A percentile compares a stretch with the other conserved stretches of the same genome.
These are phyloP conservation scores for Phytophthora pluvialis DNA, from an alignment of 352 stramenopile species.

Conservation along the genomic window DNA sequence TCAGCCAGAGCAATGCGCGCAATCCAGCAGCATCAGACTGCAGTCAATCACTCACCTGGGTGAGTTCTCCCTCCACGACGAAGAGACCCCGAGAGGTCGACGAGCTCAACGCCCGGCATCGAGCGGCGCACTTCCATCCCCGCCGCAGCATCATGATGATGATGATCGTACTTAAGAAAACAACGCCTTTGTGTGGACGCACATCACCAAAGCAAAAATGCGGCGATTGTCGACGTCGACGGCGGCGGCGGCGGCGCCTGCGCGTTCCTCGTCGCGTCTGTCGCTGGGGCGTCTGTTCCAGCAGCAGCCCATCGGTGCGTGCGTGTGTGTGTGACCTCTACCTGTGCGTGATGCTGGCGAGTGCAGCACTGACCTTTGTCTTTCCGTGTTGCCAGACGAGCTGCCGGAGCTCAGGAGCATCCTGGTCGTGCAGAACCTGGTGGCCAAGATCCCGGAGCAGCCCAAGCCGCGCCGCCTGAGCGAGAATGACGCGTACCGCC, in stretches of 20 bases:
- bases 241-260: conserved; percentile 19
- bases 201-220: conserved; percentile 28
- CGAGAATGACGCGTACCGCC: conserved; percentile 28
- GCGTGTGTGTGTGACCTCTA: neutral
- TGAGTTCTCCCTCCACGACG: conserved; percentile 43
- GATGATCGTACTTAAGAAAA: conserved; percentile 29
- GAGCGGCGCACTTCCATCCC: no score
- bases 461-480: conserved; percentile 26
- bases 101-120: conserved; percentile 24
- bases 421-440: conserved; percentile 53
- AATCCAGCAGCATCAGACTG: neutral
- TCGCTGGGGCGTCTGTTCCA: conserved; percentile 44
- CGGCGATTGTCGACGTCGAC: conserved; percentile 39
- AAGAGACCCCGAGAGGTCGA: conserved; percentile 20
- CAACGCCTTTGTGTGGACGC: conserved; percentile 18
- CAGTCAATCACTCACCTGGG: conserved; percentile 22
- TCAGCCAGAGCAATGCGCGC: neutral
- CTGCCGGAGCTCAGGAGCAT: conserved; percentile 68
- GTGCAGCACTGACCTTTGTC: conserved; percentile 9
- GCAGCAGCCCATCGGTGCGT: conserved; percentile 44
- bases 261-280: conserved; percentile 30
- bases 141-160: neutral
- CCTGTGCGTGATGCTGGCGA: neutral
- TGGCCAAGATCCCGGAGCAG: conserved; percentile 43
- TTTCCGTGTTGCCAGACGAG: conserved; percentile 33